Base-by-base conservation (phyloP, 257 asterid species). In the Ophiorrhiza pumila region DNA sequence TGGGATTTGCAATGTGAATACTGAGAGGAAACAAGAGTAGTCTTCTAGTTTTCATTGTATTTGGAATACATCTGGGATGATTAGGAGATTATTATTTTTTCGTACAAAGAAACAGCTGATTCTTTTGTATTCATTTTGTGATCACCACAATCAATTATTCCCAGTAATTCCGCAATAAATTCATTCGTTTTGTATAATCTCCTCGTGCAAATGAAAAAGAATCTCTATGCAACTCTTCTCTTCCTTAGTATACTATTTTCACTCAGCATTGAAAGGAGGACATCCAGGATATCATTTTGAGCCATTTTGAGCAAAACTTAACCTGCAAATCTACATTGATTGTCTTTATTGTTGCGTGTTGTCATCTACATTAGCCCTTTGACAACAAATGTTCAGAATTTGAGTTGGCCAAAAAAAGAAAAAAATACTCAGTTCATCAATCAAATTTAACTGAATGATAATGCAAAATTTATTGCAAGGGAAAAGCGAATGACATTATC, bases 61-160 rank as follows among this genome's bases (percentile, higher is more conserved):
- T 67, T 31, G 53, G 63, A 57, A 62, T 43, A 3, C 7, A 18
- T 31, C 13, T 35, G 65, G 46, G 29, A 69, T 71, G 62, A 71
- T 61, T 65, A 43, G 74, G 77, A 34, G 22, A 49, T 71, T 68
- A 10, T 69, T 55, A 23, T 66, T 52, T 46, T n/a, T 59, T 45
- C 69, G 76, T 83, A 59, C 67, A 80, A 71, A 75, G 63, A 46
- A 18, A 71, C 49, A 45, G 65, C 58, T 74, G 79, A 85, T 89
- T 87, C 88, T 84, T 88, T 90, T 77, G 88, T 75, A 81, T 85
- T 84, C 78, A 75, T 86, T 82, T 72, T 76, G 80, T 50, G 69
- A 77, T 75, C 79, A 67, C 29, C 71, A 77, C 62, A 42, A 47
- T 71, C 65, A 47, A 80, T 81, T 76, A 73, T 79, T 76, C 71